Conservation (phyloP, 345 rosid species). For the Eucalyptus pauciflora region DNA sequence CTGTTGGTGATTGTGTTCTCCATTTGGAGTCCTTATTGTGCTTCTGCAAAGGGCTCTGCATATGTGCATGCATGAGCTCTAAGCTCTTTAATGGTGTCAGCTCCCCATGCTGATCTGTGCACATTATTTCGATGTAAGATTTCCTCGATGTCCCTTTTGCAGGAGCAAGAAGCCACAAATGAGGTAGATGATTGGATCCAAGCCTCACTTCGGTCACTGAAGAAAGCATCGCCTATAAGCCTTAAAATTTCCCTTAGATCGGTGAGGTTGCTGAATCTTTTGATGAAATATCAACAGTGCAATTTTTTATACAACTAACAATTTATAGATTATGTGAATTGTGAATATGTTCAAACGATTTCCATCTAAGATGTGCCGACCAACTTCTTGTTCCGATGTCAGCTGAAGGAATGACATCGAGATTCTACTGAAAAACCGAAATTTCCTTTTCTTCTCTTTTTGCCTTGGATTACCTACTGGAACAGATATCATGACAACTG, state of each 20-base stretch:
- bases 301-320: neutral
- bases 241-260: conserved; percentile 80
- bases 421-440: neutral
- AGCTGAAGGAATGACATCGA: neutral
- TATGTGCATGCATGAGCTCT: neutral
- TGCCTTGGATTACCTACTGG: neutral
- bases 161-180: conserved; percentile 47
- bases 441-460: neutral
- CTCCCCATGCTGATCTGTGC: neutral
- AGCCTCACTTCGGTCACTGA: conserved; percentile 31
- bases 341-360: neutral
- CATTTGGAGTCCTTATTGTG: neutral
- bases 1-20: neutral
- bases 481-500: neutral
- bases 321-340: neutral
- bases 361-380: neutral
- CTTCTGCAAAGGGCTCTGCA: neutral
- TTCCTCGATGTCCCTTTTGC: neutral
- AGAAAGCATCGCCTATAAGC: conserved; percentile 84
- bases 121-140: neutral
- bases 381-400: neutral
- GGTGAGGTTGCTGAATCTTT: conserved; percentile 8
- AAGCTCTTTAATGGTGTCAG: neutral
- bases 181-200: conserved; percentile 47
- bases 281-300: neutral